These are phyloP conservation scores for Warburgia ugandensis DNA, from an alignment of 164 flowering plant genomes.

Conservation along the genomic window DNA sequence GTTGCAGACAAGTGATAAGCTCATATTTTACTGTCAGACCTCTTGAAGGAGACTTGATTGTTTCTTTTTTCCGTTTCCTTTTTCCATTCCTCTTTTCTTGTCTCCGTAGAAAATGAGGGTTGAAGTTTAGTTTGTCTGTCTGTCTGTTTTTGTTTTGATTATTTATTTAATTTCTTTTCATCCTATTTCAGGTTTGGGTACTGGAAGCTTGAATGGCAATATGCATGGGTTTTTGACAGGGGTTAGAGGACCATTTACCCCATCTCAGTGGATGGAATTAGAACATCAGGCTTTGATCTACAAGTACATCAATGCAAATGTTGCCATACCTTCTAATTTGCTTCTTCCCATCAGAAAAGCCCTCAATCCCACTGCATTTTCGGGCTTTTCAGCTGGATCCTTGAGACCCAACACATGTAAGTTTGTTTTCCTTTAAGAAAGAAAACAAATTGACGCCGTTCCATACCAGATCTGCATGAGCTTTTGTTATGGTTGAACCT, in stretches of 20 bases:
- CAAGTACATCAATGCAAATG: slow-evolving; percentile 69
- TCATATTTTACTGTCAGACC: not conserved
- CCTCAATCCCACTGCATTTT: slow-evolving; percentile 45
- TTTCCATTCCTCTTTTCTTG: too few relatives aligned
- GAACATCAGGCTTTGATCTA: slow-evolving; percentile 91
- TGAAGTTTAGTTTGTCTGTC: not conserved
- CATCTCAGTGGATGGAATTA: slow-evolving; percentile 87
- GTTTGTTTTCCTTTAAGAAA: slow-evolving; percentile 14
- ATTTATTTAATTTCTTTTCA: not conserved
- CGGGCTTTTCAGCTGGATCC: slow-evolving; percentile 39
- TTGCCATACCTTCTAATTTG: slow-evolving; percentile 65
- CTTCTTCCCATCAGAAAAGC: slow-evolving; percentile 66
- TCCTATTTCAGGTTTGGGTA: slow-evolving; percentile 33
- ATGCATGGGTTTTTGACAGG: slow-evolving; percentile 48
- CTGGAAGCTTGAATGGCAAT: slow-evolving; percentile 36
- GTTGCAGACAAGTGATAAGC: not conserved
- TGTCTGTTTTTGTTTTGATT: not conserved
- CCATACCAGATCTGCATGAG: too few relatives aligned
- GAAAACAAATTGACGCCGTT: too few relatives aligned
- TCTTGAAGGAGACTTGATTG: slow-evolving; percentile 3
- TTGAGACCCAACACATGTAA: slow-evolving; percentile 57
- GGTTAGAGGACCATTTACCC: slow-evolving; percentile 71
- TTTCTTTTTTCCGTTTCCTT: too few relatives aligned
- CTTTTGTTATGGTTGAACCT: not conserved
- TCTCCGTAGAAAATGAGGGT: not conserved